Percentiles rank a stretch among this genome's conserved stretches.
Conservation (phyloP, 2,329 filamentous ascomycete species). For the Talaromyces rugulosus region DNA sequence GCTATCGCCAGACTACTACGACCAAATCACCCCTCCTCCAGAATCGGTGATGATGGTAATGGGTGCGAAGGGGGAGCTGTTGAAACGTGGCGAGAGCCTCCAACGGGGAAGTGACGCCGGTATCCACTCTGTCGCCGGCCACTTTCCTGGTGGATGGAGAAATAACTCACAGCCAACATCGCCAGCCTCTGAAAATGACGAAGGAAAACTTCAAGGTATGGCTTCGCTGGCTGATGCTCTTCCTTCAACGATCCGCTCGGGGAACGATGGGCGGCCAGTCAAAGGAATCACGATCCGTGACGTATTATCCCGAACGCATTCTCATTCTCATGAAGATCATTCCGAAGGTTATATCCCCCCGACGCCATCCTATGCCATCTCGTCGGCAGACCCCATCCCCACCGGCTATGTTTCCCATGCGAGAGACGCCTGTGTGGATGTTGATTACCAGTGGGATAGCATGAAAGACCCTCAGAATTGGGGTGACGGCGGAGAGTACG, state of each 20-base stretch:
- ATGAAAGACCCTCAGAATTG: conserved; percentile 73
- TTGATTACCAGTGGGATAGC: conserved; percentile 98
- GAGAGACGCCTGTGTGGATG: conserved; percentile 73
- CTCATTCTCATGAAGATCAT: conserved; percentile 24
- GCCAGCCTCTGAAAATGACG: conserved; percentile 17
- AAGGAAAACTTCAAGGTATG: conserved; percentile 23
- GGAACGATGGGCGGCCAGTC: conserved; percentile 29
- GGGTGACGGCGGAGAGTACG: conserved; percentile 82
- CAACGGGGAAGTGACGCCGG: conserved; percentile 37
- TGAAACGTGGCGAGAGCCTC: conserved; percentile 68
- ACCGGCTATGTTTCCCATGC: conserved; percentile 86
- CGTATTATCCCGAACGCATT: conserved; percentile 29
- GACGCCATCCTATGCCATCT: conserved; percentile 77
- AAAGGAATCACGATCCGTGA: conserved; percentile 16
- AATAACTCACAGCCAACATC: conserved; percentile 29
- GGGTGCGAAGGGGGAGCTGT: conserved; percentile 78
- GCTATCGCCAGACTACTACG: conserved; percentile 90
- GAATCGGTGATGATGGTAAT: conserved; percentile 82
- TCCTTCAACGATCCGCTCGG: conserved; percentile 45
- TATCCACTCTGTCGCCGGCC: conserved; percentile 35
- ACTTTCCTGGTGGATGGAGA: conserved; percentile 56
- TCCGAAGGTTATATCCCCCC: conserved; percentile 65
- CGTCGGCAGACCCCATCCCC: conserved; percentile 74
- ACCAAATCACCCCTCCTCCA: conserved; percentile 84
- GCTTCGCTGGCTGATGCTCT: conserved; percentile 35